phyloP scores from a whole-genome alignment of 371 early-diverging fungal genomes.

The Actinomucor elegans region DNA sequence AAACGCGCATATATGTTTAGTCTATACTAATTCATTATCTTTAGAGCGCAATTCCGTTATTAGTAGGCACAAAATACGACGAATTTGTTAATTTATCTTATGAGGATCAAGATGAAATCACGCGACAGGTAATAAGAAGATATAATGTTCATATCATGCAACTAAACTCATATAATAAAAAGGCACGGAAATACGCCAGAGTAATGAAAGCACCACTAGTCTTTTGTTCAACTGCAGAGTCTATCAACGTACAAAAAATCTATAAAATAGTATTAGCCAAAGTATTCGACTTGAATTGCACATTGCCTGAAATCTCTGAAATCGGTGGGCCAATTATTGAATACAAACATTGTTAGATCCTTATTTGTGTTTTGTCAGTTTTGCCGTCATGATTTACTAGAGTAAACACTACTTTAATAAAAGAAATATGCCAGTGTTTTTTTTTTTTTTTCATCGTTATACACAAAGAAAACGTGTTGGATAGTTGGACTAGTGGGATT shows the following conservation, averaged over 20 bases:
- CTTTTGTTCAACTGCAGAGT: slow-evolving; percentile 91
- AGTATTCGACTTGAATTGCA: slow-evolving; percentile 92
- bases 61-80: slow-evolving; percentile 98
- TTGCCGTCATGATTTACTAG: no score
- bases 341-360: slow-evolving; percentile 50
- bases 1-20: not conserved
- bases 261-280: slow-evolving; percentile 95
- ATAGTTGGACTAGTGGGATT: no score
- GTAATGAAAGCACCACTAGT: slow-evolving; percentile 95
- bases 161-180: slow-evolving; percentile 6
- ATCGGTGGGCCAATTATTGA: slow-evolving; percentile 91
- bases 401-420: no score
- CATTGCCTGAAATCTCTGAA: slow-evolving; percentile 88
- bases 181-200: slow-evolving; percentile 86
- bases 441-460: no score
- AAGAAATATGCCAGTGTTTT: no score
- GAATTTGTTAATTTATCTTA: slow-evolving; percentile 79
- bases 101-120: slow-evolving; percentile 91
- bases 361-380: not conserved
- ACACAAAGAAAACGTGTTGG: no score
- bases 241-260: slow-evolving; percentile 95
- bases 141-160: not conserved
- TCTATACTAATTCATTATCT: not conserved
- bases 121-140: slow-evolving; percentile 90
- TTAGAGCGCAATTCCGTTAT: slow-evolving; percentile 88